Percentiles rank a stretch among this genome's conserved stretches.
These are phyloP conservation scores for Spiromastix sp. DNA, from an alignment of 2,329 filamentous ascomycete genomes.

Conservation along the genomic window DNA sequence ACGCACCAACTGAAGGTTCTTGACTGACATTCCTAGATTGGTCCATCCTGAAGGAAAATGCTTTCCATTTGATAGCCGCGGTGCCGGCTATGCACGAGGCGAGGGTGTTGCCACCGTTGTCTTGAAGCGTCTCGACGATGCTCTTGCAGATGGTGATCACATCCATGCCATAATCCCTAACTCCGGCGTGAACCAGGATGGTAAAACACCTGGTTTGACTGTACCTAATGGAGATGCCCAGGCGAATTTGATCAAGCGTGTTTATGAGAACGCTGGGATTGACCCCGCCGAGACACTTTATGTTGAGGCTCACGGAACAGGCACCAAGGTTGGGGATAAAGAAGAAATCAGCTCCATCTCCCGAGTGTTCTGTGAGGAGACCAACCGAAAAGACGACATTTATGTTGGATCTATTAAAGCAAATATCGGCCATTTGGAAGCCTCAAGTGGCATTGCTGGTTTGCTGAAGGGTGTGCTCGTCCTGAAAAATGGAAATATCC, in stretches of 20 bases:
- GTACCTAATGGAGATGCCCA: conserved; percentile 22
- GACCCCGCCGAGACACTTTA: conserved; percentile 56
- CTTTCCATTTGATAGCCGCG: conserved; percentile 39
- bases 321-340: conserved; percentile 68
- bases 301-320: conserved; percentile 78
- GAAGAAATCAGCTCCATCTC: conserved; percentile 21
- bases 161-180: conserved; percentile 34
- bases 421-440: conserved; percentile 20
- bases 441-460: conserved; percentile 18
- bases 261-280: conserved; percentile 17
- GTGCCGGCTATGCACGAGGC: conserved; percentile 45
- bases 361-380: background rate
- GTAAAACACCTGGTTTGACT: conserved; percentile 31
- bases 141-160: conserved; percentile 39
- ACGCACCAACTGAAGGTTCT: background rate
- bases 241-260: conserved; percentile 14
- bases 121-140: conserved; percentile 41
- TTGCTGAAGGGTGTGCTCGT: conserved; percentile 17
- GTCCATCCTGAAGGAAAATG: conserved; percentile 28
- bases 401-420: conserved; percentile 17
- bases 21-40: background rate
- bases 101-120: conserved; percentile 42
- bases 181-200: conserved; percentile 35
- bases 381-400: background rate
- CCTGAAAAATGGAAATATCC: conserved; percentile 16